Conservation (phyloP, 78 protist genomes). For the Planoprotostelium fungivorum region DNA sequence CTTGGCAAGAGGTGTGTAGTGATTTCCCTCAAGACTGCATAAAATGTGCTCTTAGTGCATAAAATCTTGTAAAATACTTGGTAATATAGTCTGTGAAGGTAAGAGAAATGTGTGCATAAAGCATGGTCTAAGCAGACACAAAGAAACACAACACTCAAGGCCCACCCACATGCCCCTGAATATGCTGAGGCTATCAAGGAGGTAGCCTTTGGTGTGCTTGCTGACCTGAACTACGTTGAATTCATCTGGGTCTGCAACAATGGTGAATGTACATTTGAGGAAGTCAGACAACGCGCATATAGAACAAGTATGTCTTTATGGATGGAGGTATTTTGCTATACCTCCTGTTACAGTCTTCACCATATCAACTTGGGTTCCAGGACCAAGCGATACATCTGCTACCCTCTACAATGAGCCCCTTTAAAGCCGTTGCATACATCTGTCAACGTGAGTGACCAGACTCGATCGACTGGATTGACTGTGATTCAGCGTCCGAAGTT, state of each 20-base stretch:
- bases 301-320: not conserved
- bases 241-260: not conserved
- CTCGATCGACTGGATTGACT: not conserved
- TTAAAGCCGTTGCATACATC: not conserved
- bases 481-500: not conserved
- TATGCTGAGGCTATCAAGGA: not conserved
- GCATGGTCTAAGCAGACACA: too few species aligned
- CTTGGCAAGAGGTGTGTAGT: too few species aligned
- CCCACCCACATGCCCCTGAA: too few species aligned
- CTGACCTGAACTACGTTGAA: not conserved
- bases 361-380: not conserved
- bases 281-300: not conserved
- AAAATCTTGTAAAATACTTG: too few species aligned
- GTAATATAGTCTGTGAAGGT: too few species aligned
- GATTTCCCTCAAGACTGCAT: too few species aligned
- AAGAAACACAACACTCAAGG: too few species aligned
- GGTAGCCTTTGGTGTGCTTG: not conserved
- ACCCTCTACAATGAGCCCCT: conserved; percentile 2
- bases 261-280: not conserved
- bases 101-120: too few species aligned
- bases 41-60: too few species aligned
- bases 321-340: not conserved
- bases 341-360: not conserved
- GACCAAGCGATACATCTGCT: not conserved
- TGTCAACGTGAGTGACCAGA: not conserved